A percentile compares a stretch with the other conserved stretches of the same genome.
These are phyloP conservation scores for Murraya paniculata DNA, from an alignment of 345 rosid species.

Conservation along the genomic window DNA sequence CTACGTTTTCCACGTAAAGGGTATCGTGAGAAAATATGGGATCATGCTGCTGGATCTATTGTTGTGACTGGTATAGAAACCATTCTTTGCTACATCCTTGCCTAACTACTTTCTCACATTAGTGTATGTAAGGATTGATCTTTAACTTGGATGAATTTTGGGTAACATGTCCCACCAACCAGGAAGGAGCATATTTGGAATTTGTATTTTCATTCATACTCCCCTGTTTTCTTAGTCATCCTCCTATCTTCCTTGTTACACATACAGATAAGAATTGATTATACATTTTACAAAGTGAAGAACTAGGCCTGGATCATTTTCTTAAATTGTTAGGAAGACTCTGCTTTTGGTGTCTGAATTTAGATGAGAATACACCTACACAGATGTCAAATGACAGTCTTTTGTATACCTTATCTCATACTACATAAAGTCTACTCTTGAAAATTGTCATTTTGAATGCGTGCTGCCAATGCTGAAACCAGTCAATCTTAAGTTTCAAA, in stretches of 20 bases:
- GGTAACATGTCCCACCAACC: background rate
- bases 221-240: background rate
- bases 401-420: no score
- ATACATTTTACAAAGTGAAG: background rate
- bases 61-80: slow-evolving; percentile 74
- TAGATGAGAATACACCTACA: background rate
- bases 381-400: background rate
- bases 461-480: background rate
- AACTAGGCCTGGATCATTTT: background rate
- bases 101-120: background rate
- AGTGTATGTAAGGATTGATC: background rate
- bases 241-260: background rate
- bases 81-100: background rate
- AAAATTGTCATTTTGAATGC: background rate
- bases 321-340: background rate
- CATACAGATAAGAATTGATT: background rate
- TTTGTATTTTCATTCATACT: background rate
- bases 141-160: background rate
- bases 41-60: slow-evolving; percentile 94
- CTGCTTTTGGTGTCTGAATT: background rate
- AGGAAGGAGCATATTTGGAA: background rate
- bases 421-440: background rate
- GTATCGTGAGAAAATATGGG: slow-evolving; percentile 95
- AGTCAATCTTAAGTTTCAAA: background rate
- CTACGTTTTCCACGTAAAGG: slow-evolving; percentile 80